Evolutionary conservation across 2,329 filamentous ascomycete genomes (phyloP), one percentile per base, ranked within the genome.

Genomic region (Metarhizium robertsii): DNA sequence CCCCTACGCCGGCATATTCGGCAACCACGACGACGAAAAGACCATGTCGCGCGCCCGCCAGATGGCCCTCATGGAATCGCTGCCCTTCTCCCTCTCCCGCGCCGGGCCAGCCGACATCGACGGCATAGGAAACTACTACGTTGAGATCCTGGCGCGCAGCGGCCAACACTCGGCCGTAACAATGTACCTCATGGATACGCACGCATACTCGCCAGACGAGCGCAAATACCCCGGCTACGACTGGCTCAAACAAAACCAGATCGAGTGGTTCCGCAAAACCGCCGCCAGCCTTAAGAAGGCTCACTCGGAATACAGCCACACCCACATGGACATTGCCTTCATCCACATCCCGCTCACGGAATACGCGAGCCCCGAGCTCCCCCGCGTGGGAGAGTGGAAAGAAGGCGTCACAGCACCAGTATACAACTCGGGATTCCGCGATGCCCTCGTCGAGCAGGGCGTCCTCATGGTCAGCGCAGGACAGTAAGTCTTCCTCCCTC

Each of bases 281-380:
- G 85, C 89, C 0, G 77, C 86, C 56, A 74, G 83, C 13, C 73
- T 96, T 50, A 90, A 90, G 72, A 84, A 85, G 64, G 83, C 83
- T 58, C 92, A 96, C 68, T 80, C 81, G 59, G 85, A 90, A 64
- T 99, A 96, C 71, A 90, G 88, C 0, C 89, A 94, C 66, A 87
- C 91, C 53, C 94, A 97, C 68, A 89, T 99, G 81, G 88, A 99
- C 67, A 83, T 97, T 69, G 90, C 94, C 0, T 99, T 99, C 67
- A 95, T 99, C 59, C 94, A 99, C 68, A 99, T 99, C 55, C 94
- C 94, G 0, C 75, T 99, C 3, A 92, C 94, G 0, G 94, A 99
- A 69, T 96, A 96, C 66, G 78, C 80, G 43, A 79, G 85, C 52
- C 67, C 73, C 1, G 75, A 80, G 2, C 81, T 87, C 38, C 80